Percentiles rank a stretch among this genome's conserved stretches.
Conservation (phyloP, 106 monocot species). For the Hemerocallis citrina region DNA sequence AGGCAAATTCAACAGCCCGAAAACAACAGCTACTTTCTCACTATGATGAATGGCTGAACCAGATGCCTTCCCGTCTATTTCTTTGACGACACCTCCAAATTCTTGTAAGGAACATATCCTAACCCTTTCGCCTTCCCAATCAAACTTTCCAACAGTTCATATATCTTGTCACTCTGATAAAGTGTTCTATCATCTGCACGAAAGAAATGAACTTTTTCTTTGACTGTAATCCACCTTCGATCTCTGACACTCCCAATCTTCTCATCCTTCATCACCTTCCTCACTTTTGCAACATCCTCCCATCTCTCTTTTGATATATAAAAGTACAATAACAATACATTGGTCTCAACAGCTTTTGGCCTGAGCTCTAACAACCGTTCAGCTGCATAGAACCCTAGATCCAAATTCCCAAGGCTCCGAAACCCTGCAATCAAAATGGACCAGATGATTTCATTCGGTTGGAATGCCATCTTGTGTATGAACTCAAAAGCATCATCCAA, state of each 20-base stretch:
- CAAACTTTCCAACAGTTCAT: conserved; percentile 44
- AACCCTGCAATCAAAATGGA: conserved; percentile 84
- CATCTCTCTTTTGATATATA: conserved; percentile 73
- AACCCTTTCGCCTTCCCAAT: conserved; percentile 43
- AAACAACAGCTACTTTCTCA: conserved; percentile 63
- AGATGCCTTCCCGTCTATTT: conserved; percentile 15
- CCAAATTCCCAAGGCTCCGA: conserved; percentile 69
- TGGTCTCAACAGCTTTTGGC: conserved; percentile 54
- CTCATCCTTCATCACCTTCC: conserved; percentile 78
- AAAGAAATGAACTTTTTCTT: conserved; percentile 56
- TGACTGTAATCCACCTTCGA: conserved; percentile 68
- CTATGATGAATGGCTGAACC: conserved; percentile 44
- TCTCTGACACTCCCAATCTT: conserved; percentile 58
- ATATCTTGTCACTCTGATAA: conserved; percentile 29
- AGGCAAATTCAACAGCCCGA: conserved; percentile 48
- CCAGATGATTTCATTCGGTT: conserved; percentile 85
- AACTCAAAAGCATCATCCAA: conserved; percentile 70
- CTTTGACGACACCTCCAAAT: conserved; percentile 16
- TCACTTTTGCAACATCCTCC: conserved; percentile 75
- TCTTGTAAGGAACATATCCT: conserved; percentile 42
- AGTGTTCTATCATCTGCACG: conserved; percentile 57
- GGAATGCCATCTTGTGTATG: conserved; percentile 47
- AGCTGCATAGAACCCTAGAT: conserved; percentile 68
- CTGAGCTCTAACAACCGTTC: conserved; percentile 54
- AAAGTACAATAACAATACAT: conserved; percentile 65